Evolutionary conservation across 345 rosid genomes (phyloP).

Genomic region (Salix viminalis): DNA sequence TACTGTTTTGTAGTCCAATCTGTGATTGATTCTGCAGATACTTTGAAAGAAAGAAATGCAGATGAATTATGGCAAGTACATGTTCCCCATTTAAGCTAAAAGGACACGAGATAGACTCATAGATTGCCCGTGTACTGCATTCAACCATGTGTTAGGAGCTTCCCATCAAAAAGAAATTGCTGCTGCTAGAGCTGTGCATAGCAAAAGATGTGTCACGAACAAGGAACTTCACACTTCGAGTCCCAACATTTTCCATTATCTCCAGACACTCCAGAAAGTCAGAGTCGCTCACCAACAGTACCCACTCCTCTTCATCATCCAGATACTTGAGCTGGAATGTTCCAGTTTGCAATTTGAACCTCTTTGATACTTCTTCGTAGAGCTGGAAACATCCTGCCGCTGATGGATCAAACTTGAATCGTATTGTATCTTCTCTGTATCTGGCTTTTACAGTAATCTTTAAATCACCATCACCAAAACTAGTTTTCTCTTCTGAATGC

Average conservation of each 20-base stretch:
- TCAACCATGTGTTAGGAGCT: conserved; percentile 13
- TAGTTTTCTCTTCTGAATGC: conserved; percentile 30
- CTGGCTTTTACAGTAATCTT: conserved; percentile 70
- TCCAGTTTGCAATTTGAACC: conserved; percentile 65
- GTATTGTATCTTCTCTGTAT: conserved; percentile 60
- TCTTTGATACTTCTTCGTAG: conserved; percentile 65
- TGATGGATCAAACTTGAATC: conserved; percentile 71
- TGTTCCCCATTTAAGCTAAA: not conserved
- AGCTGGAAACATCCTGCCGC: conserved; percentile 57
- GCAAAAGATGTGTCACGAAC: conserved; percentile 49
- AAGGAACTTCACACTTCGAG: conserved; percentile 54
- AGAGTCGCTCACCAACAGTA: conserved; percentile 59
- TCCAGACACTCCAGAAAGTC: conserved; percentile 86
- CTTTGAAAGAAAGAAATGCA: not conserved
- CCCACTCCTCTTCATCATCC: conserved; percentile 94
- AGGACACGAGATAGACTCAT: not conserved
- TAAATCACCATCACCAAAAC: conserved; percentile 34
- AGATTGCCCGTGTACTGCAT: not conserved
- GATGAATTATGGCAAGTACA: not conserved
- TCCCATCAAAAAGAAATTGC: conserved; percentile 47
- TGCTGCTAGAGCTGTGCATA: conserved; percentile 62
- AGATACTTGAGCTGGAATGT: conserved; percentile 75
- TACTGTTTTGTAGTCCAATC: too few relatives aligned
- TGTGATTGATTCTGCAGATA: too few relatives aligned
- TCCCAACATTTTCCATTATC: conserved; percentile 54